Conservation (phyloP, 768 basidiomycete species). For the Agrocybe chaxingu region DNA sequence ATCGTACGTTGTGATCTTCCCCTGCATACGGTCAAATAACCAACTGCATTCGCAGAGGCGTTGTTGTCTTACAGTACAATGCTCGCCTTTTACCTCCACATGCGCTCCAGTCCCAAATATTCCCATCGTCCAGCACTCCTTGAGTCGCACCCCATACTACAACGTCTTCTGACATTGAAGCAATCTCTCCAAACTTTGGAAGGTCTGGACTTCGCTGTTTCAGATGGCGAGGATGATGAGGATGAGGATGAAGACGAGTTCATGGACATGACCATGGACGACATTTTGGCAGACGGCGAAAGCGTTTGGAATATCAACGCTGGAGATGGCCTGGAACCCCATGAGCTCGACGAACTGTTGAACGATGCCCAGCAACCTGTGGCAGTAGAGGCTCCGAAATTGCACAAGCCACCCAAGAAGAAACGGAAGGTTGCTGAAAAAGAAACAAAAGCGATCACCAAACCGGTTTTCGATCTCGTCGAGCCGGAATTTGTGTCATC, state of each 20-base stretch:
- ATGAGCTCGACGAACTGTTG: conserved; percentile 56
- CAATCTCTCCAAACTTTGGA: conserved; percentile 79
- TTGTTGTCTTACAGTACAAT: conserved; percentile 86
- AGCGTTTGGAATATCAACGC: conserved; percentile 40
- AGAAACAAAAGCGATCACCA: conserved; percentile 20
- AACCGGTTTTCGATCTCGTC: conserved; percentile 68
- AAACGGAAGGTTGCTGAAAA: conserved; percentile 51
- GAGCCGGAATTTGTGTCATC: conserved; percentile 70
- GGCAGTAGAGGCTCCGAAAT: conserved; percentile 19
- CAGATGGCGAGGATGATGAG: conserved; percentile 47
- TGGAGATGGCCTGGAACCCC: conserved; percentile 33
- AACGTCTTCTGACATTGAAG: conserved; percentile 79
- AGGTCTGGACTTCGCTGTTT: conserved; percentile 69
- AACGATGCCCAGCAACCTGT: conserved; percentile 40
- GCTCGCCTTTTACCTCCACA: conserved; percentile 88
- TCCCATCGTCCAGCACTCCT: conserved; percentile 58
- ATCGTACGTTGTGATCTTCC: conserved; percentile 57
- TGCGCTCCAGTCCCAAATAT: conserved; percentile 71
- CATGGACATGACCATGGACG: conserved; percentile 25
- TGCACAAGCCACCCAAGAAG: conserved; percentile 52
- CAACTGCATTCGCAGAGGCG: conserved; percentile 54
- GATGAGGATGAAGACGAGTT: conserved; percentile 36
- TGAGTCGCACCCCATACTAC: conserved; percentile 67
- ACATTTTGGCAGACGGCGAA: conserved; percentile 37
- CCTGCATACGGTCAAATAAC: not conserved